Evolutionary conservation across 1,284 basidiomycete species (phyloP).

Genomic region (Cystobasidium pallidum): DNA sequence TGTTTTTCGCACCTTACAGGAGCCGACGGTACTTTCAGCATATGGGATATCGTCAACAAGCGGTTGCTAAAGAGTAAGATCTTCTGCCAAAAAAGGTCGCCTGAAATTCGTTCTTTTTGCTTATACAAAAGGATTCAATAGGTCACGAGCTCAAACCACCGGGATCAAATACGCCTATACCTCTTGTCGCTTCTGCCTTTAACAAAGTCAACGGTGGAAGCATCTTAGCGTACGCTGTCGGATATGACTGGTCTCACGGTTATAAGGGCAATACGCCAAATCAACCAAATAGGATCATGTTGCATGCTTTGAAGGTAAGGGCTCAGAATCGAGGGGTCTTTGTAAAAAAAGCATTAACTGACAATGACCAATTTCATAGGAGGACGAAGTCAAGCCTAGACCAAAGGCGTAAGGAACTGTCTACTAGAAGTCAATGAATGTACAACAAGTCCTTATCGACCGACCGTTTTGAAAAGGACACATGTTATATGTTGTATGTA

Average conservation of each 20-base stretch:
- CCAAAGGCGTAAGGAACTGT: slow-evolving; percentile 1
- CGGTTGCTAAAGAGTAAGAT: slow-evolving; percentile 81
- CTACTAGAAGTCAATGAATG: not conserved
- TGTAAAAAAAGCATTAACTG: too few relatives aligned
- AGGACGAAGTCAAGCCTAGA: slow-evolving; percentile 16
- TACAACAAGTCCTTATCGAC: not conserved
- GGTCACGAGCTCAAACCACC: slow-evolving; percentile 29
- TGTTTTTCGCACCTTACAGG: slow-evolving; percentile 73
- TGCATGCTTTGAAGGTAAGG: slow-evolving; percentile 77
- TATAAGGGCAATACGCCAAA: slow-evolving; percentile 80
- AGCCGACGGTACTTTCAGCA: slow-evolving; percentile 77
- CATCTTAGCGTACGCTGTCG: slow-evolving; percentile 75
- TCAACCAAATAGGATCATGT: slow-evolving; percentile 81
- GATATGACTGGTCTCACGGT: slow-evolving; percentile 65
- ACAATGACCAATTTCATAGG: too few relatives aligned
- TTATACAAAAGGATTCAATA: not conserved
- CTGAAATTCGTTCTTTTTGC: too few relatives aligned
- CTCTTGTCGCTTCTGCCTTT: slow-evolving; percentile 75
- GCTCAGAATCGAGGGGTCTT: not conserved
- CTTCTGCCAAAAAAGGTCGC: too few relatives aligned
- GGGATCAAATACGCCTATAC: slow-evolving; percentile 59
- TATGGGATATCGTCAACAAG: slow-evolving; percentile 88
- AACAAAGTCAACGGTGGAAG: slow-evolving; percentile 70
- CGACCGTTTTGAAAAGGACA: not conserved
- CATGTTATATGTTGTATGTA: slow-evolving; percentile 6